These are phyloP conservation scores for Phytopythium delawarense DNA, from an alignment of 352 stramenopile species.

Conservation along the genomic window DNA sequence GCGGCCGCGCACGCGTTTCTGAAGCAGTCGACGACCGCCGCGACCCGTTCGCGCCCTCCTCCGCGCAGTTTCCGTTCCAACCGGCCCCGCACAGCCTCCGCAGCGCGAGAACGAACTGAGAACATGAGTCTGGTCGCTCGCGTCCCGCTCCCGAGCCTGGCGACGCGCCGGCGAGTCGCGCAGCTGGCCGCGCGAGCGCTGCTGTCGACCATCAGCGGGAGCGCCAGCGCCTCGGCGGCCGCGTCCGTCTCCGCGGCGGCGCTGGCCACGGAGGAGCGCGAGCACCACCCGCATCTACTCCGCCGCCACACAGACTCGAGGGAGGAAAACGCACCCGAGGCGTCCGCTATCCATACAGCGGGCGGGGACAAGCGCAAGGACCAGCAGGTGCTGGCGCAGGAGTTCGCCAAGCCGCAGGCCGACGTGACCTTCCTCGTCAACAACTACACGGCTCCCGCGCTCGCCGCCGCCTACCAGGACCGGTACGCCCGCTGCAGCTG, in stretches of 20 bases:
- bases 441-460: constrained; percentile 95
- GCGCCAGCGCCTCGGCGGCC: not conserved
- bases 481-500: constrained; percentile 41
- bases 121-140: not conserved
- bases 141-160: not conserved
- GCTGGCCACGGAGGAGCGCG: constrained; percentile 3
- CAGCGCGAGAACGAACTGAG: not conserved
- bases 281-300: constrained; percentile 1
- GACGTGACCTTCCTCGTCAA: constrained; percentile 89
- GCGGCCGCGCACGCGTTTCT: not conserved
- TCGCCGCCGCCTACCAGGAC: constrained; percentile 94
- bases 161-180: not conserved
- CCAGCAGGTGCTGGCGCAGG: constrained; percentile 44
- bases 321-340: not conserved
- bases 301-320: not conserved
- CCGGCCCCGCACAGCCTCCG: not conserved
- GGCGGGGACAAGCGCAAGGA: constrained; percentile 20
- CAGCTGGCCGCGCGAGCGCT: constrained; percentile 3
- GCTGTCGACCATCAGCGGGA: constrained; percentile 4
- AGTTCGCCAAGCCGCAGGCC: constrained; percentile 67
- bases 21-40: not conserved
- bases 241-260: not conserved
- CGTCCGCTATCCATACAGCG: not conserved
- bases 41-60: not conserved
- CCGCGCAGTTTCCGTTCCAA: not conserved